phyloP scores from a whole-genome alignment of 2,329 filamentous ascomycete species.

The Verticillium albo-atrum region DNA sequence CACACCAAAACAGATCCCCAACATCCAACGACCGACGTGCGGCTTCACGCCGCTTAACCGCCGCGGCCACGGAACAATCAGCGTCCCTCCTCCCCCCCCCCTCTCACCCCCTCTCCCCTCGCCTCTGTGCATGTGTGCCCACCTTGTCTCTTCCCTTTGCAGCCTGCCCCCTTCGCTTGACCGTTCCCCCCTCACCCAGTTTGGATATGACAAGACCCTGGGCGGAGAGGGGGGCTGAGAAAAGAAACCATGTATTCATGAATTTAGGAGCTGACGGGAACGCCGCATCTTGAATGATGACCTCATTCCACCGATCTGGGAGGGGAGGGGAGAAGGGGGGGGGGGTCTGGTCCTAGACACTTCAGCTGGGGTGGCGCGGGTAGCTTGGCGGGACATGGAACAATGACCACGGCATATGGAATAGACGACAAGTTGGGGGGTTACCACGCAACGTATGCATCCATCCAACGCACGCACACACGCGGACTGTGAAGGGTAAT shows the following conservation, averaged over 20 bases:
- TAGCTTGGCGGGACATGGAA: background rate
- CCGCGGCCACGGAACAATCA: background rate
- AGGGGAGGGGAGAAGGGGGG: background rate
- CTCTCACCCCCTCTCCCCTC: background rate
- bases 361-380: background rate
- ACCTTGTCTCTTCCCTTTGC: too few relatives aligned
- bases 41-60: background rate
- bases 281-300: background rate
- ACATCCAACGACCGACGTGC: background rate
- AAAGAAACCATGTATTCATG: too few relatives aligned
- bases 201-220: background rate
- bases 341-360: background rate
- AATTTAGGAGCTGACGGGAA: too few relatives aligned
- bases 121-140: too few relatives aligned
- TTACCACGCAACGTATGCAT: too few relatives aligned
- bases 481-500: too few relatives aligned
- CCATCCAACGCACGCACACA: too few relatives aligned
- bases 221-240: too few relatives aligned
- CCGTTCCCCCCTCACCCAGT: background rate
- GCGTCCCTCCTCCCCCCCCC: background rate
- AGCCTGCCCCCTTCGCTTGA: too few relatives aligned
- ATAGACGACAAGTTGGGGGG: too few relatives aligned
- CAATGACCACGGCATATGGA: too few relatives aligned
- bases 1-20: background rate
- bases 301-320: background rate